Evolutionary conservation across 2,329 filamentous ascomycete species (phyloP), one percentile per base, ranked within the genome.

Genomic region (Sporothrix euskadiensis): DNA sequence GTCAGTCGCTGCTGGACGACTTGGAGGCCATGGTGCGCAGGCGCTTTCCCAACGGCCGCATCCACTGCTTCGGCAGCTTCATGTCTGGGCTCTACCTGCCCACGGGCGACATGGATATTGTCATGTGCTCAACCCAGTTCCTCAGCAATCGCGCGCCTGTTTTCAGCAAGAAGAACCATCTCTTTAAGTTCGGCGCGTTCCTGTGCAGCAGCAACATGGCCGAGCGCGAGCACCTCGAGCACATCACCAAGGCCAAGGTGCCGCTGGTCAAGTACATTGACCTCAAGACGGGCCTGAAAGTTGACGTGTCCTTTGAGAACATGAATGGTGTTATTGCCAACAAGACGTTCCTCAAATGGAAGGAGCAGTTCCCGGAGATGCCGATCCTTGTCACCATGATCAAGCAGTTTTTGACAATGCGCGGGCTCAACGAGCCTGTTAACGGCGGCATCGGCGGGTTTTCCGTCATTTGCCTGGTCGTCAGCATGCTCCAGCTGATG

Each of bases 251-350:
- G 76, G 94, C 96, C 30, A 94, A 92, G 78, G 94, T 99, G 2
- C 96, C 96, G 0, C 89, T 99, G 71, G 89, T 98, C 82, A 99
- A 99, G 81, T 98, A 93, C 79, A 87, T 93, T 61, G 96, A 99
- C 79, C 86, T 84, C 72, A 78, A 87, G 71, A 98, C 94, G 1
- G 90, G 90, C 14, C 84, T 99, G 71, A 93, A 92, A 77, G 92
- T 98, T 14, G 96, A 99, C 80, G 88, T 99, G 14, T 98, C 94
- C 0, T 98, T 99, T 79, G 95, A 99, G 82, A 98, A 98, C 79
- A 83, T 91, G 49, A 93, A 92, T 57, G 96, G 96, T 12, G 83
- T 98, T 10, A 83, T 87, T 22, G 95, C 96, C 2, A 91, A 96
- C 78, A 83, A 90, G 22, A 98, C 94, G 0, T 97, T 98, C 80